Conservation (phyloP, 2,329 filamentous ascomycete genomes). For the Phyllosticta paracitricarpa region DNA sequence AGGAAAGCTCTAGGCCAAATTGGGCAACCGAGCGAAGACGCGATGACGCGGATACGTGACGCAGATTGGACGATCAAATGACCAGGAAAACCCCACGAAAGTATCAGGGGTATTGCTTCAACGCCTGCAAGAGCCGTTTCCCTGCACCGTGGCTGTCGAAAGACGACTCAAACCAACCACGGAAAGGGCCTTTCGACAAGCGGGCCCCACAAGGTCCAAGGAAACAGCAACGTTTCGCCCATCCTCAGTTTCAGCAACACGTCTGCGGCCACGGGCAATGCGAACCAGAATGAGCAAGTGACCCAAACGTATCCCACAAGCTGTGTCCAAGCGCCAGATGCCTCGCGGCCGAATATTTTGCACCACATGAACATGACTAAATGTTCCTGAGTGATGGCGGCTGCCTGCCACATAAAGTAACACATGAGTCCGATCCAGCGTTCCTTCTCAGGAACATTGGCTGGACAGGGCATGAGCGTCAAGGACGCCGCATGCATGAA, state of each 20-base stretch:
- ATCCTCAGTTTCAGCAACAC: slow-evolving; percentile 8
- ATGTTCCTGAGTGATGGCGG: slow-evolving; percentile 13
- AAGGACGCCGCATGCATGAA: slow-evolving; percentile 11
- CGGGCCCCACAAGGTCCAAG: not conserved
- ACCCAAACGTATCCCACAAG: slow-evolving; percentile 10
- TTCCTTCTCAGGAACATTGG: slow-evolving; percentile 9
- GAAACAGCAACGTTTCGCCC: not conserved
- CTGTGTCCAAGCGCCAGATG: not conserved
- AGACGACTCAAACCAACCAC: too few species aligned
- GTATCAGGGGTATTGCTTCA: too few species aligned
- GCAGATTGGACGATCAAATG: too few species aligned
- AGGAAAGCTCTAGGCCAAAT: too few species aligned
- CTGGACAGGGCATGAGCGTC: slow-evolving; percentile 8
- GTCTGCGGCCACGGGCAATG: slow-evolving; percentile 9
- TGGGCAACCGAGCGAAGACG: too few species aligned
- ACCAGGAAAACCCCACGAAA: too few species aligned
- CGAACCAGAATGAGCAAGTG: slow-evolving; percentile 1
- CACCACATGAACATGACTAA: slow-evolving; percentile 8
- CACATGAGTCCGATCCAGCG: slow-evolving; percentile 7
- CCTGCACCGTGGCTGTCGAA: too few species aligned
- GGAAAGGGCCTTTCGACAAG: too few species aligned
- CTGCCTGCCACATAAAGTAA: slow-evolving; percentile 14
- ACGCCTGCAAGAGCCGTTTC: too few species aligned
- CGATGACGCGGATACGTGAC: too few species aligned
- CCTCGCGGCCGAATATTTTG: not conserved